Percentiles rank a stretch among this genome's conserved stretches.
phyloP scores from a whole-genome alignment of 371 early-diverging fungal genomes.

The Entomophthora muscae region DNA sequence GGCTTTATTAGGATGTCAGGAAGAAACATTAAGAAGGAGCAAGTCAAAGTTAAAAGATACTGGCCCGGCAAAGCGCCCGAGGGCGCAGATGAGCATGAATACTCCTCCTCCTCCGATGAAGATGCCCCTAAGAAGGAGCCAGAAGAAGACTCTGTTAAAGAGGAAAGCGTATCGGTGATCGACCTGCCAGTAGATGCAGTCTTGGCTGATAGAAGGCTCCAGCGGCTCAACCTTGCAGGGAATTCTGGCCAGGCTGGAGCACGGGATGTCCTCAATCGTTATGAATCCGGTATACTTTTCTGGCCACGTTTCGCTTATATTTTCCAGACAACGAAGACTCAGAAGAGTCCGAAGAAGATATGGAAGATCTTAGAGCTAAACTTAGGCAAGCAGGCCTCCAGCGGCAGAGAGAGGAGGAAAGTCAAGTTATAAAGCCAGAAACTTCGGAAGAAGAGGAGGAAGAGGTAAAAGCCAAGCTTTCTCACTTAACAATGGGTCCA shows the following conservation, averaged over 20 bases:
- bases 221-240: not conserved
- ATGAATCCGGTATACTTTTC: not conserved
- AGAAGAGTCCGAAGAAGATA: not conserved
- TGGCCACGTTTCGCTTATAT: not conserved
- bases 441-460: constrained; percentile 13
- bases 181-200: not conserved
- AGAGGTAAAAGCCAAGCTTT: too few relatives aligned
- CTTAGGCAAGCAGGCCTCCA: not conserved
- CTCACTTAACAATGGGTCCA: too few relatives aligned
- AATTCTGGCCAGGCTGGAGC: not conserved
- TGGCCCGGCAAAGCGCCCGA: constrained; percentile 4
- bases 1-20: not conserved
- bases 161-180: not conserved
- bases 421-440: constrained; percentile 1
- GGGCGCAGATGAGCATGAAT: not conserved
- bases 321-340: not conserved
- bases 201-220: not conserved
- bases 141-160: not conserved
- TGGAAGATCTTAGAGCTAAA: not conserved
- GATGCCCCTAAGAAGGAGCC: not conserved
- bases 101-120: constrained; percentile 1
- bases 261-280: not conserved
- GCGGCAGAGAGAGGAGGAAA: not conserved
- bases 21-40: not conserved
- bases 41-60: constrained; percentile 6